Evolutionary conservation across 2,329 filamentous ascomycete species (phyloP), one percentile per base, ranked within the genome.

Genomic region (Zalaria obscura): DNA sequence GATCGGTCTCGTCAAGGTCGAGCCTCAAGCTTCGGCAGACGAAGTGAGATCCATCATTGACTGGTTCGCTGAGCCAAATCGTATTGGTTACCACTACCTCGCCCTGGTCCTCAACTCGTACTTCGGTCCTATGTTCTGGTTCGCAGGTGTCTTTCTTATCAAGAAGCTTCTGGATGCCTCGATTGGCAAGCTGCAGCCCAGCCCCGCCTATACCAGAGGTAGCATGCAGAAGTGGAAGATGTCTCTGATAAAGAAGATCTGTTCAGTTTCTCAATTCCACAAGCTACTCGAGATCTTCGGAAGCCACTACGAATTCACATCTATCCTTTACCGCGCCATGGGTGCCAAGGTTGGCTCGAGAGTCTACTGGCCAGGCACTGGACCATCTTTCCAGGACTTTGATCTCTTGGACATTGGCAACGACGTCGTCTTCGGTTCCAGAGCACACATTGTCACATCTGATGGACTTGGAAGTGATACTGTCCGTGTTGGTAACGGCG

Each of bases 391-490:
- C 31, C 63, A 68, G 10, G 69, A 75, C 47, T 75, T 73, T 46
- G 68, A 74, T 45, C 57, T 75, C 1, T 50, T 76, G 7, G 65
- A 75, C 25, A 61, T 76, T 45, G 73, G 73, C 6, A 66, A 75
- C 42, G 68, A 76, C 52, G 72, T 76, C n/a, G 70, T 76, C 6
- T 76, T 76, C 46, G 72, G 73, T 0, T 75, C 71, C 8, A 64
- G 71, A 3, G 67, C 71, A 3, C 65, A 72, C 42, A 49, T 76
- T 0, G 54, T 75, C 27, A 75, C 70, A 1, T 69, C 69, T 0
- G 72, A 76, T 50, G 68, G 64, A 3, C 55, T 52, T 25, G 67
- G 72, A 1, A 69, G 67, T 7, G 68, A 69, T 9, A 57, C 50
- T 5, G 60, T 76, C 37, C 61, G 55, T 8, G 65, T 76, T 38